Percentiles rank a stretch among this genome's conserved stretches.
Evolutionary conservation across 1,139 yeast species (phyloP).

Genomic region (Scheffersomyces lignicola): DNA sequence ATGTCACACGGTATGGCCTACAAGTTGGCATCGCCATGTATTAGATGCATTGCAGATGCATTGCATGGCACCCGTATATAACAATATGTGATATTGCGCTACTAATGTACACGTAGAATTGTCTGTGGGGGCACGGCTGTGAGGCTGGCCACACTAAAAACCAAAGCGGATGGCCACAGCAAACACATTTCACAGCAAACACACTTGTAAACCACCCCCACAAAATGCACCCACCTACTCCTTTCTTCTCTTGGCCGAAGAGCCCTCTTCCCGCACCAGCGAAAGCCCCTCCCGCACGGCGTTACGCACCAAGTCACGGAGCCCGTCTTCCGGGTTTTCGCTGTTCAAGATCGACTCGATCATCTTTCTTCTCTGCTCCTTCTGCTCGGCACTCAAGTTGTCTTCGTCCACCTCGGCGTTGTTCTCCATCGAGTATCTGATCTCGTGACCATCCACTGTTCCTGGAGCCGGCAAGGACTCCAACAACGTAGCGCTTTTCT

Average conservation of each 20-base stretch:
- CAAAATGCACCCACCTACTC: too few relatives aligned
- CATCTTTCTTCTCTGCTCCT: constrained; percentile 57
- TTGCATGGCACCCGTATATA: too few relatives aligned
- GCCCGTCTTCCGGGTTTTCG: constrained; percentile 75
- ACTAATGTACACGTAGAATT: too few relatives aligned
- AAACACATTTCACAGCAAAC: too few relatives aligned
- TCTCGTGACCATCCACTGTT: constrained; percentile 48
- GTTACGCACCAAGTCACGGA: constrained; percentile 64
- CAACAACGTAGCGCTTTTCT: constrained; percentile 15
- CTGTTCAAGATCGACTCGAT: constrained; percentile 72
- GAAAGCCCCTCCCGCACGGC: constrained; percentile 58
- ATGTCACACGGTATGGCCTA: too few relatives aligned
- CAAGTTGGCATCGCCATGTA: too few relatives aligned
- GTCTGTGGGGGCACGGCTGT: too few relatives aligned
- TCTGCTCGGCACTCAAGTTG: constrained; percentile 22
- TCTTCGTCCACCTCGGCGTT: constrained; percentile 34
- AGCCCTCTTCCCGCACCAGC: constrained; percentile 23
- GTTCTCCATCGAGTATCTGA: constrained; percentile 57
- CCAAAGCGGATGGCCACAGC: too few relatives aligned
- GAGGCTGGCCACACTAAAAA: too few relatives aligned
- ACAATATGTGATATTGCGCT: too few relatives aligned
- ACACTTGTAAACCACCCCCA: too few relatives aligned
- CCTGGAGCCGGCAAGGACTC: constrained; percentile 43
- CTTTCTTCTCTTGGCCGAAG: constrained; percentile 25
- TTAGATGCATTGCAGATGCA: too few relatives aligned